Conservation (phyloP, 306 rosid genomes). For the Alnus glutinosa region DNA sequence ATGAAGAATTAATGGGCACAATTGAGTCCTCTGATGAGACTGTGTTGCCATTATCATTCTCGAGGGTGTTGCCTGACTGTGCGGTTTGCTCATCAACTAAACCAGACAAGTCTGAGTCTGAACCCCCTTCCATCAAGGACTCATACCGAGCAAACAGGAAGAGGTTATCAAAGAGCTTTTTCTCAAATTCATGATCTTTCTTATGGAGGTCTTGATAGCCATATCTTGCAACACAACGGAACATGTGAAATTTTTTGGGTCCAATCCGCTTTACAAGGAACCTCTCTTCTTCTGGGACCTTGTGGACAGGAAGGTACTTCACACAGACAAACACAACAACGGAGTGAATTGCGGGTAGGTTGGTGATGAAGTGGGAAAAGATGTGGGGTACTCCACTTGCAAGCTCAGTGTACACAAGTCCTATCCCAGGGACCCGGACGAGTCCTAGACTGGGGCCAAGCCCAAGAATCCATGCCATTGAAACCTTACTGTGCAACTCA, state of each 20-base stretch:
- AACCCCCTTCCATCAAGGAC: constrained; percentile 89
- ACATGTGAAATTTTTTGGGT: constrained; percentile 80
- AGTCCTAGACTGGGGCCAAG: constrained; percentile 97
- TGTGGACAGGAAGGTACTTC: constrained; percentile 93
- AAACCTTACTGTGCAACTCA: constrained; percentile 90
- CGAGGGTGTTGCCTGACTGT: constrained; percentile 38
- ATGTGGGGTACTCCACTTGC: constrained; percentile 96
- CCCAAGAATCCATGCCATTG: constrained; percentile 98
- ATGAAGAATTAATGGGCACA: constrained; percentile 50
- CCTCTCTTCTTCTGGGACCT: constrained; percentile 88
- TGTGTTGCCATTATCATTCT: constrained; percentile 37
- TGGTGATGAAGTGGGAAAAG: constrained; percentile 96
- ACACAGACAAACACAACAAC: constrained; percentile 90
- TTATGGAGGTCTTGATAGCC: constrained; percentile 88
- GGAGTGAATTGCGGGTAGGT: constrained; percentile 92
- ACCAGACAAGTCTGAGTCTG: constrained; percentile 86
- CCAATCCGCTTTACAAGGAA: constrained; percentile 91
- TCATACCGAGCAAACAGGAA: constrained; percentile 68
- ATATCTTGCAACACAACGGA: constrained; percentile 88
- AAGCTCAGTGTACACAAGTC: constrained; percentile 94
- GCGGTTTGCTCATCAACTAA: constrained; percentile 48
- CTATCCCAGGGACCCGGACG: constrained; percentile 95
- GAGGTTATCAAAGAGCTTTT: constrained; percentile 75
- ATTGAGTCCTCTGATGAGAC: constrained; percentile 68
- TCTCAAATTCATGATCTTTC: constrained; percentile 86